Evolutionary conservation across 1,284 basidiomycete genomes (phyloP).

Genomic region (Ustilago lituana): DNA sequence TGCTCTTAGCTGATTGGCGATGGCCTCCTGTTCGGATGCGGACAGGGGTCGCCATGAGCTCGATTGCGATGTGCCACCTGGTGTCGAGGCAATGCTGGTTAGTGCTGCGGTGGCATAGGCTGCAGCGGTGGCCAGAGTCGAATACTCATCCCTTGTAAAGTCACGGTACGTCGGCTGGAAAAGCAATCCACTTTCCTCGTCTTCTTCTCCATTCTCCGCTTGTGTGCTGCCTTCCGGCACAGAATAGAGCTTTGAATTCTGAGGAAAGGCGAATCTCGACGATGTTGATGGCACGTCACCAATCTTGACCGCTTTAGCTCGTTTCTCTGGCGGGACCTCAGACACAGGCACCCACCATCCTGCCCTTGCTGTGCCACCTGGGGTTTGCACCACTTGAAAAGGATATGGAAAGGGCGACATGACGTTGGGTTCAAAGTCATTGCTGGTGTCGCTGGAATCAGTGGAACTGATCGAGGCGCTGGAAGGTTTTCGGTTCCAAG

Average conservation of each 20-base stretch:
- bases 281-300: slow-evolving; percentile 17
- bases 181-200: slow-evolving; percentile 29
- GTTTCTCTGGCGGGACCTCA: slow-evolving; percentile 37
- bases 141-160: slow-evolving; percentile 52
- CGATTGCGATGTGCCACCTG: slow-evolving; percentile 19
- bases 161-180: slow-evolving; percentile 55
- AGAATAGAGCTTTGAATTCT: slow-evolving; percentile 5
- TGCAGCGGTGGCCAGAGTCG: slow-evolving; percentile 58
- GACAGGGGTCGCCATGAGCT: slow-evolving; percentile 45
- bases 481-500: slow-evolving; percentile 16
- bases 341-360: slow-evolving; percentile 60
- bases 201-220: slow-evolving; percentile 7
- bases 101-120: slow-evolving; percentile 60
- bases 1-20: slow-evolving; percentile 52
- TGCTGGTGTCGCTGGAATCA: slow-evolving; percentile 16
- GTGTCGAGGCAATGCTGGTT: slow-evolving; percentile 49
- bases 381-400: slow-evolving; percentile 59
- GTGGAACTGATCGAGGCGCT: slow-evolving; percentile 24
- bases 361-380: slow-evolving; percentile 55
- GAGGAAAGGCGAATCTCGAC: background rate
- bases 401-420: slow-evolving; percentile 54
- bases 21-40: slow-evolving; percentile 44
- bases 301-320: slow-evolving; percentile 32
- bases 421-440: slow-evolving; percentile 44
- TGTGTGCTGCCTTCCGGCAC: slow-evolving; percentile 8